A percentile compares a stretch with the other conserved stretches of the same genome.
These are phyloP conservation scores for Haematococcus sp. DNA, from an alignment of 139 green algal species.

Conservation along the genomic window DNA sequence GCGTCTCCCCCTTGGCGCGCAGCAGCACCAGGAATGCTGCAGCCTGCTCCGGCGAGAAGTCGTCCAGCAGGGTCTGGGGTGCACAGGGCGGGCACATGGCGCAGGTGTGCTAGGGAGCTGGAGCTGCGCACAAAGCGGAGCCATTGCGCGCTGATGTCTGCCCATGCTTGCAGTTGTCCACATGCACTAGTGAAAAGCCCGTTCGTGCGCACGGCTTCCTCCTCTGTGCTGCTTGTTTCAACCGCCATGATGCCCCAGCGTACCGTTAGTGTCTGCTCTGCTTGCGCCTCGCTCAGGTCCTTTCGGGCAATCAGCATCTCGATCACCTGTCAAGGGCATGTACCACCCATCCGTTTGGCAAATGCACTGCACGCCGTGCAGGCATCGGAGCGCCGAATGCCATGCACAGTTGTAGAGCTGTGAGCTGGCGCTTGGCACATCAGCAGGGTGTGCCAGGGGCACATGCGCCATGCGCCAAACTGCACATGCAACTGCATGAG, in stretches of 20 bases:
- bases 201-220: too few species aligned
- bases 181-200: too few species aligned
- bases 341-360: too few species aligned
- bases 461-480: neutral
- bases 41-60: conserved; percentile 77
- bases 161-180: too few species aligned
- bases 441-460: neutral
- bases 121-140: too few species aligned
- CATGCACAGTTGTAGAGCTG: too few species aligned
- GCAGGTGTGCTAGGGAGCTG: too few species aligned
- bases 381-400: too few species aligned
- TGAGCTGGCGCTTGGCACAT: too few species aligned
- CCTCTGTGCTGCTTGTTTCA: neutral
- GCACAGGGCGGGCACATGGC: neutral
- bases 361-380: too few species aligned
- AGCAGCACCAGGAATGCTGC: conserved; percentile 94
- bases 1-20: conserved; percentile 95
- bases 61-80: conserved; percentile 65
- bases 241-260: neutral
- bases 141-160: too few species aligned
- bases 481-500: neutral
- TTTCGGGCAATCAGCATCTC: conserved; percentile 65
- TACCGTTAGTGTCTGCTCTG: conserved; percentile 55
- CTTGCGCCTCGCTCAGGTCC: conserved; percentile 67
- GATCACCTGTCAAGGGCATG: conserved; percentile 51